phyloP scores from a whole-genome alignment of 768 basidiomycete species.

The Serendipita sp. region DNA sequence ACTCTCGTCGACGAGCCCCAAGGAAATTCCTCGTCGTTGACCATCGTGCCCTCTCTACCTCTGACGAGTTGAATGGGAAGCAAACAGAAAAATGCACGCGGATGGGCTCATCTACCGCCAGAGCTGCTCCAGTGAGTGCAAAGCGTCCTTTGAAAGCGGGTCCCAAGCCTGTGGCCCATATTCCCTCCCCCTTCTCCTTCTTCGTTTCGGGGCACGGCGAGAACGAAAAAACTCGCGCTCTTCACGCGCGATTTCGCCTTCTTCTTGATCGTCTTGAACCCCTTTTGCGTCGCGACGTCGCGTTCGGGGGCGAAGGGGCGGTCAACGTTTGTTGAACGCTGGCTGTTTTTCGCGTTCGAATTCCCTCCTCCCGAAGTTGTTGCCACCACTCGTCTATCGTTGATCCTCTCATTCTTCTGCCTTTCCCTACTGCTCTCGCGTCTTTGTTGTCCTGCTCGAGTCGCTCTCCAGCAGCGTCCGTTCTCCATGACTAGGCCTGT shows the following conservation, averaged over 20 bases:
- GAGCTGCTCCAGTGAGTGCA: conserved; percentile 3
- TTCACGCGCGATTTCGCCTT: too few relatives aligned
- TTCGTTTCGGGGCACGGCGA: too few relatives aligned
- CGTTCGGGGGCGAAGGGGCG: too few relatives aligned
- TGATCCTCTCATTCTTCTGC: too few relatives aligned
- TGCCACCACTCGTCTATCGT: too few relatives aligned
- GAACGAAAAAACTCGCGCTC: too few relatives aligned
- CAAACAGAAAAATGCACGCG: conserved; percentile 2
- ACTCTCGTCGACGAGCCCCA: not conserved
- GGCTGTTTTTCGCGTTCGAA: not conserved
- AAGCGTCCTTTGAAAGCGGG: not conserved
- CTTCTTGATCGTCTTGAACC: not conserved
- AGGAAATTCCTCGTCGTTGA: not conserved
- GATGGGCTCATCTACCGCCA: conserved; percentile 2
- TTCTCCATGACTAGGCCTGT: conserved; percentile 1
- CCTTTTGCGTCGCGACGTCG: not conserved
- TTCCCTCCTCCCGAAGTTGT: not conserved
- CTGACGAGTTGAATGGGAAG: not conserved
- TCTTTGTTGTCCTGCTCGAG: not conserved
- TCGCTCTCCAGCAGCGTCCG: not conserved
- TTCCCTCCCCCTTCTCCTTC: too few relatives aligned
- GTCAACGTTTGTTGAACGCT: too few relatives aligned
- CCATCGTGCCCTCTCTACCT: not conserved
- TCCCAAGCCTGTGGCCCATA: not conserved
- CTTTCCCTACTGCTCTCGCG: too few relatives aligned